Evolutionary conservation across 805 yeast genomes (phyloP).

Genomic region (Scheffersomyces spartinae): DNA sequence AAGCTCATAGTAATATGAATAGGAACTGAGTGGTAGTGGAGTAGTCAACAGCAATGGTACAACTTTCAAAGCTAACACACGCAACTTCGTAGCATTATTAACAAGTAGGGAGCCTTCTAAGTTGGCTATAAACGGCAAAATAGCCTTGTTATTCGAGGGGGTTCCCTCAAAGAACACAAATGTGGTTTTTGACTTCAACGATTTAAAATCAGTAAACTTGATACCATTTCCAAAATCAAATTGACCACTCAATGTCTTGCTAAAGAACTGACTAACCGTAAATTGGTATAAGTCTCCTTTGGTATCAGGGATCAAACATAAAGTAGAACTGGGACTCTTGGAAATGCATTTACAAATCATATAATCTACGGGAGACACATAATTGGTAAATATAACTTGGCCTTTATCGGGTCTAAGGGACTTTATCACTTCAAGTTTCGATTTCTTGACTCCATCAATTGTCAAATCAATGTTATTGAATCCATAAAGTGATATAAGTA

Average conservation of each 20-base stretch:
- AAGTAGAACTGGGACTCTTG: conserved; percentile 15
- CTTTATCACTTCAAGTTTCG: conserved; percentile 20
- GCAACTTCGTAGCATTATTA: conserved; percentile 11
- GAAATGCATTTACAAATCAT: conserved; percentile 24
- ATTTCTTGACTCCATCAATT: conserved; percentile 40
- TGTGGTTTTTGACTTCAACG: conserved; percentile 29
- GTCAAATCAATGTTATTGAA: conserved; percentile 24
- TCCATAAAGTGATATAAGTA: conserved; percentile 17
- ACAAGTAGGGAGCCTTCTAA: conserved; percentile 8
- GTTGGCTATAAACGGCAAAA: conserved; percentile 42
- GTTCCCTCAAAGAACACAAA: conserved; percentile 73
- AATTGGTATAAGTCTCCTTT: conserved; percentile 19
- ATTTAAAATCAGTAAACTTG: conserved; percentile 11
- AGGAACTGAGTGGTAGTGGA: conserved; percentile 20
- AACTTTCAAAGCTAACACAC: conserved; percentile 25
- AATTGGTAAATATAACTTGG: conserved; percentile 46
- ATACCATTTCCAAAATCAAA: no score
- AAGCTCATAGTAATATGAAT: no score
- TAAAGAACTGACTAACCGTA: conserved; percentile 16
- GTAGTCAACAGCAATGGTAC: conserved; percentile 25
- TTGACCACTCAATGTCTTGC: conserved; percentile 13
- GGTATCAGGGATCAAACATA: conserved; percentile 28
- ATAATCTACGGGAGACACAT: conserved; percentile 48
- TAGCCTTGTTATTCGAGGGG: conserved; percentile 69
- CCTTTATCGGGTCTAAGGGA: conserved; percentile 26